Evolutionary conservation across 169 alveolate genomes (phyloP), one percentile per base, ranked within the genome.

Genomic region (Babesia ovata): DNA sequence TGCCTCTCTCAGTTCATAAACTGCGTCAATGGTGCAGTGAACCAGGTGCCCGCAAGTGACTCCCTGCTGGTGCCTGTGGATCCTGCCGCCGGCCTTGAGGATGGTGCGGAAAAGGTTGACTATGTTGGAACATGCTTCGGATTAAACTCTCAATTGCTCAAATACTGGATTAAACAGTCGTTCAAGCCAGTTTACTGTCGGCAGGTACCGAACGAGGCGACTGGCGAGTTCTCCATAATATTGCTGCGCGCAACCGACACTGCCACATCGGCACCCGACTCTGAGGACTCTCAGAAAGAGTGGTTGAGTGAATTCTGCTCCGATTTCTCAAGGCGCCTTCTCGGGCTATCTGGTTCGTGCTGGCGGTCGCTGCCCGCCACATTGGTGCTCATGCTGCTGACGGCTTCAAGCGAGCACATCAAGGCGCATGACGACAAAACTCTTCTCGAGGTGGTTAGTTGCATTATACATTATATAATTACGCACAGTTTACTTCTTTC

Each of bases 61-160:
- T 44, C 90, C 10, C 58, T 83, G 54, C 70, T 83, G 54, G 78
- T 70, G 63, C 70, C 71, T 42, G 57, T 70, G 16, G 86, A 76
- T 46, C 70, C 84, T 12, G 52, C 49, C 48, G 63, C 65, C 2
- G 76, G 46, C 49, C 14, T 33, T 44, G n/a, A 78, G 75, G 22
- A n/a, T 12, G 66, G 45, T 26, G 75, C 65, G 4, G 77, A 74
- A n/a, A 60, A 87, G 61, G 88, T 97, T 56, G 98, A 98, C 79
- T 98, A 97, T 92, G 75, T 97, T 39, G 99, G 99, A 16, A 96
- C 99, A 0, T 95, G 99, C 54, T 98, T 96, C 89, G 99, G 99
- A 11, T 79, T 97, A n/a, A 97, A 98, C 26, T 88, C 92, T 57
- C 93, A 89, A 54, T 88, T 98, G 28, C 93, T 90, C 70, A 95